Percentiles rank a stretch among this genome's conserved stretches.
phyloP scores from a whole-genome alignment of 2,329 filamentous ascomycete species.

The Didymella glomerata region DNA sequence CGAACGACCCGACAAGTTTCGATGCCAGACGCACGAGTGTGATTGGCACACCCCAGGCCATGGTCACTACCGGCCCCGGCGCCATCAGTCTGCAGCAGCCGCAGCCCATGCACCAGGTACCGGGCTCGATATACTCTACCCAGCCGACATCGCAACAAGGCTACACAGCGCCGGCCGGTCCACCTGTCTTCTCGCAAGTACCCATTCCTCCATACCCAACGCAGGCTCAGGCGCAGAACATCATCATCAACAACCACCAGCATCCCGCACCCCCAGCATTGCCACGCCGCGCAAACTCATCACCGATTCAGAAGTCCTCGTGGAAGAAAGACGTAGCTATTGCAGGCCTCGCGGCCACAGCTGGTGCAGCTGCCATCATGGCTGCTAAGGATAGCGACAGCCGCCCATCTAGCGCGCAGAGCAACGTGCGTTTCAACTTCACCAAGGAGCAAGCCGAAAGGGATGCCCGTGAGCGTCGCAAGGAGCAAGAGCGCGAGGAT shows the following conservation, averaged over 20 bases:
- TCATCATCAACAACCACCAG: slow-evolving; percentile 31
- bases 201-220: slow-evolving; percentile 32
- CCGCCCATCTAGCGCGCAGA: slow-evolving; percentile 43
- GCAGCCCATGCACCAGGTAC: slow-evolving; percentile 78
- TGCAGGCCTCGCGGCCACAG: slow-evolving; percentile 54
- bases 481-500: slow-evolving; percentile 34
- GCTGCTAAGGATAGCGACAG: slow-evolving; percentile 34
- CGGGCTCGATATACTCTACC: slow-evolving; percentile 69
- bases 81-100: slow-evolving; percentile 83
- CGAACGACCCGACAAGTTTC: slow-evolving; percentile 69
- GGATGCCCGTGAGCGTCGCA: slow-evolving; percentile 52
- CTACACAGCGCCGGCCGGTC: slow-evolving; percentile 53
- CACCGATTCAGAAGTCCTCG: slow-evolving; percentile 53
- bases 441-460: slow-evolving; percentile 65
- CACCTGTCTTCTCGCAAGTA: slow-evolving; percentile 51
- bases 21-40: slow-evolving; percentile 64
- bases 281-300: slow-evolving; percentile 57
- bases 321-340: slow-evolving; percentile 55
- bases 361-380: slow-evolving; percentile 54
- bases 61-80: slow-evolving; percentile 48
- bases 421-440: slow-evolving; percentile 65
- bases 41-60: slow-evolving; percentile 52
- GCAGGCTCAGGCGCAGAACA: slow-evolving; percentile 33
- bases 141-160: slow-evolving; percentile 51
- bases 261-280: slow-evolving; percentile 31